Conservation (phyloP, 2,329 filamentous ascomycete species). For the Cercospora sp. region DNA sequence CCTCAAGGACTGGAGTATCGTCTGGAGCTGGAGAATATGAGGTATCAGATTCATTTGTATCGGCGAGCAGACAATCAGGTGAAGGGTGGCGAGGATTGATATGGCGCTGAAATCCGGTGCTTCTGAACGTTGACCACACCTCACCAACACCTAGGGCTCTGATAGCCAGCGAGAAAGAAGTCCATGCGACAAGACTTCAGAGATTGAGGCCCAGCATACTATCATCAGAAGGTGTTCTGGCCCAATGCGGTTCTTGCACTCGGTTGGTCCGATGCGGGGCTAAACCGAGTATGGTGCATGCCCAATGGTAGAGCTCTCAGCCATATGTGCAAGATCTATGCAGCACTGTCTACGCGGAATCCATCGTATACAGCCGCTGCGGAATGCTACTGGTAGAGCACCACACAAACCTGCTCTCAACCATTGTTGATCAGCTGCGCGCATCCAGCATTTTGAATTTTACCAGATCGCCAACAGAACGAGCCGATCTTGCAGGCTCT, state of each 20-base stretch:
- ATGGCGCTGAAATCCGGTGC: no score
- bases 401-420: background rate
- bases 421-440: background rate
- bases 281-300: background rate
- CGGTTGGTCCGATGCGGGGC: background rate
- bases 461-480: no score
- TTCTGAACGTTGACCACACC: no score
- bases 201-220: background rate
- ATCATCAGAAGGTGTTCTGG: background rate
- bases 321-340: background rate
- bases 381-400: background rate
- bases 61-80: background rate
- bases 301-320: background rate
- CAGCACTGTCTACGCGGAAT: no score
- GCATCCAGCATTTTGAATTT: background rate
- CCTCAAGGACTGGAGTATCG: conserved; percentile 67
- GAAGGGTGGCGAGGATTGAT: background rate
- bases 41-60: conserved; percentile 89
- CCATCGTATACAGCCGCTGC: background rate
- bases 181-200: background rate
- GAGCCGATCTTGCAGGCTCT: no score
- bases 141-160: no score
- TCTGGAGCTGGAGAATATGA: conserved; percentile 88
- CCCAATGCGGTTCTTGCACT: background rate
- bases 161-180: background rate